A percentile compares a stretch with the other conserved stretches of the same genome.
Conservation (phyloP, 148 eudicot genomes). For the Cornus controversa region DNA sequence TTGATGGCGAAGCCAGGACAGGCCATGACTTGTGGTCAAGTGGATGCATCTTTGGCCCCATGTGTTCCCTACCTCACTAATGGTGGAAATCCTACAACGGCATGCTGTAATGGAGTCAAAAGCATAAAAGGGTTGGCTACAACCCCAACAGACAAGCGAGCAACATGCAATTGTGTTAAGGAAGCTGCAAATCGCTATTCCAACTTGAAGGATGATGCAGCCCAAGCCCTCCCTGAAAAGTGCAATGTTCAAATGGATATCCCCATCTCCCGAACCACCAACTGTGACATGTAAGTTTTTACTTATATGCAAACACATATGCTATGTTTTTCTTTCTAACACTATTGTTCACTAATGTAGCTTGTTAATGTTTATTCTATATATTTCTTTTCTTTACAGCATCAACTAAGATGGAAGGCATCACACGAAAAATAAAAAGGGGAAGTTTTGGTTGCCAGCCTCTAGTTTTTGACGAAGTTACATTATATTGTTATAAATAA, state of each 20-base stretch:
- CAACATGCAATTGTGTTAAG: constrained; percentile 21
- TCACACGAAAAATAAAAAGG: neutral
- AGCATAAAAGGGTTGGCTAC: constrained; percentile 7
- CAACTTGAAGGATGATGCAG: constrained; percentile 16
- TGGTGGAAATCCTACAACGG: neutral
- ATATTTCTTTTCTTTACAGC: neutral
- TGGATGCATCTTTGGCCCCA: constrained; percentile 1
- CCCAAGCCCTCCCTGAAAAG: constrained; percentile 16
- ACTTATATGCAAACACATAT: too few species aligned
- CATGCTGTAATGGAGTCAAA: constrained; percentile 18
- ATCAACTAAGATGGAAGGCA: constrained; percentile 11
- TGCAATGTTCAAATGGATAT: constrained; percentile 20
- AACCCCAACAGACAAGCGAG: constrained; percentile 6
- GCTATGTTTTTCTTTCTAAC: too few species aligned
- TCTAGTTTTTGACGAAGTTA: neutral
- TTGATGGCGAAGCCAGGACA: constrained; percentile 14
- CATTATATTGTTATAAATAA: neutral
- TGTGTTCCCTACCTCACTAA: constrained; percentile 14
- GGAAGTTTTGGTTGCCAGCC: neutral
- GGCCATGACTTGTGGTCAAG: constrained; percentile 8
- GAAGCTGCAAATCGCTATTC: constrained; percentile 11
- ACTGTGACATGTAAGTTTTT: constrained; percentile 9
- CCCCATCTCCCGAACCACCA: constrained; percentile 10
- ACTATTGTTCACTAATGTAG: neutral
- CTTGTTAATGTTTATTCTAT: neutral